phyloP scores from a whole-genome alignment of 192 early-diverging fungal species.

The Irineochytrium annulatum region DNA sequence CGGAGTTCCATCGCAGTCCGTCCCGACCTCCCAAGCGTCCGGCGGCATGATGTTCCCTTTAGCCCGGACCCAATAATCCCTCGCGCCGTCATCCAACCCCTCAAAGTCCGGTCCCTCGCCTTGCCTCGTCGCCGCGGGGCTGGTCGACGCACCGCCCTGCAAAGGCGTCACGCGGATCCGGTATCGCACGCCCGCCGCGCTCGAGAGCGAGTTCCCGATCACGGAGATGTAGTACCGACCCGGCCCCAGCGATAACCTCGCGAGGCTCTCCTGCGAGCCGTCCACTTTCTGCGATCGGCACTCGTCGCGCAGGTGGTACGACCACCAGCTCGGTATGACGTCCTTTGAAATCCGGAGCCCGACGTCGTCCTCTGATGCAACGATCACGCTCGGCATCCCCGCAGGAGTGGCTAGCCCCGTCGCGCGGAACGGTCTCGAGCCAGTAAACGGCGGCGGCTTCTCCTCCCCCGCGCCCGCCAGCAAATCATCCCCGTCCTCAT shows the following conservation, averaged over 20 bases:
- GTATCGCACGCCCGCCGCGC: neutral
- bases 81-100: neutral
- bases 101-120: neutral
- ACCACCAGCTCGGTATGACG: neutral
- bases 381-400: neutral
- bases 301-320: neutral
- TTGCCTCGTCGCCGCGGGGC: neutral
- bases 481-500: neutral
- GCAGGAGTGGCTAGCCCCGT: no score
- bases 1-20: neutral
- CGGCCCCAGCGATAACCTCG: neutral
- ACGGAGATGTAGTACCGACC: neutral
- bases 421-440: no score
- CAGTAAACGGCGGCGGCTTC: neutral
- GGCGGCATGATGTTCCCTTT: neutral
- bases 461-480: neutral
- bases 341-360: constrained; percentile 1
- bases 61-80: neutral
- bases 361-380: neutral
- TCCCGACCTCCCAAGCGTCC: neutral
- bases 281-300: neutral
- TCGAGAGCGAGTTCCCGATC: neutral
- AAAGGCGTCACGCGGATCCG: neutral
- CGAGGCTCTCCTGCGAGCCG: neutral
- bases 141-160: no score